Percentiles rank a stretch among this genome's conserved stretches.
phyloP scores from a whole-genome alignment of 2,329 filamentous ascomycete genomes.

The Hirsutella minnesotensis region DNA sequence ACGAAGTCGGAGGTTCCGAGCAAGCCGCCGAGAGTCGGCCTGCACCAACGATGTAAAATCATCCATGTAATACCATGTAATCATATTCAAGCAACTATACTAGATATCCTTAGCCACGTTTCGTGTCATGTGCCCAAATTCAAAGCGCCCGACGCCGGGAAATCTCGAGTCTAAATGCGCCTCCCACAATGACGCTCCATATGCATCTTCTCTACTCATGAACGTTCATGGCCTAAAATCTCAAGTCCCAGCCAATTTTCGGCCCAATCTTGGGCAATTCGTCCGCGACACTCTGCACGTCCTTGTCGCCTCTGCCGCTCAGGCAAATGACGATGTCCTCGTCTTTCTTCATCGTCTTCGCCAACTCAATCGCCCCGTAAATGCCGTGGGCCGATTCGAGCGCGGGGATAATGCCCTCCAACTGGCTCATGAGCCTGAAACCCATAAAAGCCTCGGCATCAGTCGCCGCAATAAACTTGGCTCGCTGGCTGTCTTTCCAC shows the following conservation, averaged over 20 bases:
- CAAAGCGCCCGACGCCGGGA: neutral
- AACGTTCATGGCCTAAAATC: slow-evolving; percentile 34
- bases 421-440: slow-evolving; percentile 72
- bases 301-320: slow-evolving; percentile 91
- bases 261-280: slow-evolving; percentile 82
- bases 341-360: slow-evolving; percentile 82
- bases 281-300: slow-evolving; percentile 95
- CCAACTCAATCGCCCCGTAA: slow-evolving; percentile 77
- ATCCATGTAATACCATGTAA: neutral
- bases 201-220: neutral
- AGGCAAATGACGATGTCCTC: slow-evolving; percentile 90
- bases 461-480: slow-evolving; percentile 81
- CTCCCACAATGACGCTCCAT: neutral
- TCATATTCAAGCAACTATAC: neutral
- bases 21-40: neutral
- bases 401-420: slow-evolving; percentile 94
- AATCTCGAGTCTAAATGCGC: neutral
- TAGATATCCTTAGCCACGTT: too few species aligned
- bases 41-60: neutral
- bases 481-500: slow-evolving; percentile 86
- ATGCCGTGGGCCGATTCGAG: slow-evolving; percentile 90
- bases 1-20: neutral
- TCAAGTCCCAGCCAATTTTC: slow-evolving; percentile 65
- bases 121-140: neutral
- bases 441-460: slow-evolving; percentile 83